Evolutionary conservation across 495 filamentous ascomycete genomes (phyloP).

Genomic region (Aspergillus mulundensis): DNA sequence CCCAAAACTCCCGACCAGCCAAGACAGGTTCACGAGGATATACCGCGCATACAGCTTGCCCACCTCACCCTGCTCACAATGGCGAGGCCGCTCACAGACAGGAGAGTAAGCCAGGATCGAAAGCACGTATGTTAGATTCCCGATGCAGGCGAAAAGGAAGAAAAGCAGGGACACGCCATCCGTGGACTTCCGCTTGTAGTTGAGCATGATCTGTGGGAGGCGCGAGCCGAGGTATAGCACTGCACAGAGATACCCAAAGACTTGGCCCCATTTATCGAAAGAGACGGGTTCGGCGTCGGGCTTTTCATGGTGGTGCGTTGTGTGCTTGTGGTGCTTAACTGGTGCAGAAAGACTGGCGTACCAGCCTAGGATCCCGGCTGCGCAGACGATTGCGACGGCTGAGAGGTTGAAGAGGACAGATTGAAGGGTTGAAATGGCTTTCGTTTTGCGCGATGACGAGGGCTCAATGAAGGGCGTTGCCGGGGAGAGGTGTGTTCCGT

Average conservation of each 20-base stretch:
- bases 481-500: constrained; percentile 72
- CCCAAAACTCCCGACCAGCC: constrained; percentile 85
- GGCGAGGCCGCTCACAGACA: constrained; percentile 17
- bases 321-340: not conserved
- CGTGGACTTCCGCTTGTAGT: constrained; percentile 82
- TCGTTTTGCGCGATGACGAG: constrained; percentile 22
- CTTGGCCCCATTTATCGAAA: constrained; percentile 73
- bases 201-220: constrained; percentile 83
- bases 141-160: constrained; percentile 93
- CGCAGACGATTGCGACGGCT: constrained; percentile 72
- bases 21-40: constrained; percentile 80
- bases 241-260: constrained; percentile 85
- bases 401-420: constrained; percentile 64
- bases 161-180: constrained; percentile 90
- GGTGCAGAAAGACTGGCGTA: constrained; percentile 52
- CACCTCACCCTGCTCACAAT: constrained; percentile 39
- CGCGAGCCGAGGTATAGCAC: constrained; percentile 82
- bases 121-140: constrained; percentile 88
- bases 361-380: constrained; percentile 82
- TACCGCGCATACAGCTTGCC: constrained; percentile 4
- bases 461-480: constrained; percentile 63
- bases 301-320: not conserved
- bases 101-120: constrained; percentile 66
- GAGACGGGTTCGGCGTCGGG: constrained; percentile 37
- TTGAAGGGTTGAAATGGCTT: constrained; percentile 48